A percentile compares a stretch with the other conserved stretches of the same genome.
Evolutionary conservation across 2,329 filamentous ascomycete genomes (phyloP).

Genomic region (Alternaria ventricosa): DNA sequence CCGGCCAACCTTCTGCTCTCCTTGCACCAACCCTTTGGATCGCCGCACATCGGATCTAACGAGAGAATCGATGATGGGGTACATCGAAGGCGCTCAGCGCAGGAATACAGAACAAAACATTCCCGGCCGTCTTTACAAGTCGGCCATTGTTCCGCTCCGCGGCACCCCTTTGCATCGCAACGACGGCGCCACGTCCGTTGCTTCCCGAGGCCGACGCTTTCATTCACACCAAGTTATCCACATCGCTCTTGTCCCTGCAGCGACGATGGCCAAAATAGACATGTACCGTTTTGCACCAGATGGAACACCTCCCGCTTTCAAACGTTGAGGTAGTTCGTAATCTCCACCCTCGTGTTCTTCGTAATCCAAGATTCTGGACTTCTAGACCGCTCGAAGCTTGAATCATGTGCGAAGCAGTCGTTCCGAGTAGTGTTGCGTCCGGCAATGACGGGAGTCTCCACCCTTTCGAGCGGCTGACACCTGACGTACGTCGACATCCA

Average conservation of each 20-base stretch:
- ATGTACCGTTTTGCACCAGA: not conserved
- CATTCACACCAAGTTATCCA: not conserved
- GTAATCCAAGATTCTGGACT: not conserved
- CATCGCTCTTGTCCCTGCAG: slow-evolving; percentile 11
- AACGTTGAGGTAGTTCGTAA: not conserved
- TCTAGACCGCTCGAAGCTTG: slow-evolving; percentile 3
- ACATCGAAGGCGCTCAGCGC: not conserved
- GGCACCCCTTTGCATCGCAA: not conserved
- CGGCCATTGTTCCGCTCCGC: not conserved
- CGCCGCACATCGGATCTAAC: not conserved
- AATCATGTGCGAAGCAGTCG: not conserved
- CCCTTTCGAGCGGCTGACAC: slow-evolving; percentile 1
- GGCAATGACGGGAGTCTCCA: slow-evolving; percentile 4
- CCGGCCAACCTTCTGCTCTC: not conserved
- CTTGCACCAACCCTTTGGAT: not conserved
- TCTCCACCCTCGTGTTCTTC: not conserved
- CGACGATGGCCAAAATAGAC: slow-evolving; percentile 5
- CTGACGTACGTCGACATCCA: slow-evolving; percentile 6
- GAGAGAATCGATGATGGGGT: not conserved
- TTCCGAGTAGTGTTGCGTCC: not conserved
- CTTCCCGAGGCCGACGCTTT: not conserved
- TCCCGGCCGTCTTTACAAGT: not conserved
- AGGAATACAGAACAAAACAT: not conserved
- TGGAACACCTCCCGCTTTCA: not conserved
- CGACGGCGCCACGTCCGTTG: slow-evolving; percentile 2